Conservation (phyloP, 2,329 filamentous ascomycete species). For the Claviceps sp. region DNA sequence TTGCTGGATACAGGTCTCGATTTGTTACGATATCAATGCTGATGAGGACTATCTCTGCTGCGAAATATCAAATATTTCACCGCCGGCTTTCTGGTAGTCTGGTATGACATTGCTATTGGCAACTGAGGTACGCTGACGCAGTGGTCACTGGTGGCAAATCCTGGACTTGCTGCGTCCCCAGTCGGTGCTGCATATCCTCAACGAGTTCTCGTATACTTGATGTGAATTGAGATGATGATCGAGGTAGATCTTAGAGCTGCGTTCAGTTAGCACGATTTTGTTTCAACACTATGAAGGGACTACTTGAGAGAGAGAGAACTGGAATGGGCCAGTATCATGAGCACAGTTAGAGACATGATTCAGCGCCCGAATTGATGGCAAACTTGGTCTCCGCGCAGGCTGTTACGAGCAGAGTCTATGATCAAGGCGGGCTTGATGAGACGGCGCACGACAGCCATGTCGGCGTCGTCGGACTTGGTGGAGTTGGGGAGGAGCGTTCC, state of each 20-base stretch:
- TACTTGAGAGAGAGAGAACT: not conserved
- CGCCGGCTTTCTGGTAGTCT: not conserved
- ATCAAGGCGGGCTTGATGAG: not conserved
- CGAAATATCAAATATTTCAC: not conserved
- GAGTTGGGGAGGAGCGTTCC: not conserved
- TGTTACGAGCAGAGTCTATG: not conserved
- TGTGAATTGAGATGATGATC: not conserved
- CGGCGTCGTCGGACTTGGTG: not conserved
- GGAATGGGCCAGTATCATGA: not conserved
- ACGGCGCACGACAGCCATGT: not conserved
- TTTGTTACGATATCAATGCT: not conserved
- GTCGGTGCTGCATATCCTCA: not conserved
- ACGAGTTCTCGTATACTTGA: not conserved
- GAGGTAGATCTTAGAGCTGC: not conserved
- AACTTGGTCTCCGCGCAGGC: not conserved
- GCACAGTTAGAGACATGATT: no score
- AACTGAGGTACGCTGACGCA: not conserved
- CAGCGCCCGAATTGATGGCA: not conserved
- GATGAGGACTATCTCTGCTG: not conserved
- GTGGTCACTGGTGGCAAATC: constrained; percentile 1
- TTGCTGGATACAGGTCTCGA: not conserved
- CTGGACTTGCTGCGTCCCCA: not conserved
- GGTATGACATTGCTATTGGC: not conserved
- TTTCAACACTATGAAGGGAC: not conserved
- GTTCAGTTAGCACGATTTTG: not conserved